These are phyloP conservation scores for Bryopsis sp. DNA, from an alignment of 139 green algal species.

Conservation along the genomic window DNA sequence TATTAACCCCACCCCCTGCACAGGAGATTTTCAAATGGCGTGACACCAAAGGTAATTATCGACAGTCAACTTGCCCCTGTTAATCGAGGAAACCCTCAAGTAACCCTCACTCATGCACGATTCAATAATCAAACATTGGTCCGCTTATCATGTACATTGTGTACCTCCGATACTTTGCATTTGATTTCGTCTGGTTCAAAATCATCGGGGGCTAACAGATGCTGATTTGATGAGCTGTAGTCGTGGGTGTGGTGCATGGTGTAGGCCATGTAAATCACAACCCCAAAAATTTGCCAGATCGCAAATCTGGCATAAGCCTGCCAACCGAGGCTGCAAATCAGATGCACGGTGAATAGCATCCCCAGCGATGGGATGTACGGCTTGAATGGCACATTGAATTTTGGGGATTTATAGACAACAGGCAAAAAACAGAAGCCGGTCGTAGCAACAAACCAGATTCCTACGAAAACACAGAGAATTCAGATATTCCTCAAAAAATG, in stretches of 20 bases:
- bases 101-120: too few species aligned
- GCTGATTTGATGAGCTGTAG: background rate
- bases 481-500: background rate
- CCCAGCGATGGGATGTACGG: slow-evolving; percentile 50
- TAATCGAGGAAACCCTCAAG: too few species aligned
- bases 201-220: too few species aligned
- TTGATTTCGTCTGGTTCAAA: too few species aligned
- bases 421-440: background rate
- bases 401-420: background rate
- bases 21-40: too few species aligned
- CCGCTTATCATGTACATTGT: too few species aligned
- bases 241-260: background rate
- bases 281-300: slow-evolving; percentile 35
- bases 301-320: slow-evolving; percentile 63
- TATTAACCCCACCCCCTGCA: too few species aligned
- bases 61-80: too few species aligned
- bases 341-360: slow-evolving; percentile 58
- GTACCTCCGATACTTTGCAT: too few species aligned
- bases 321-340: slow-evolving; percentile 67
- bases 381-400: slow-evolving; percentile 50
- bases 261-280: background rate
- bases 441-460: background rate
- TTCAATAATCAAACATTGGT: too few species aligned
- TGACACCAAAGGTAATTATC: too few species aligned
- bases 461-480: background rate